Evolutionary conservation across 2,329 filamentous ascomycete species (phyloP).

Genomic region (Calycina marina): DNA sequence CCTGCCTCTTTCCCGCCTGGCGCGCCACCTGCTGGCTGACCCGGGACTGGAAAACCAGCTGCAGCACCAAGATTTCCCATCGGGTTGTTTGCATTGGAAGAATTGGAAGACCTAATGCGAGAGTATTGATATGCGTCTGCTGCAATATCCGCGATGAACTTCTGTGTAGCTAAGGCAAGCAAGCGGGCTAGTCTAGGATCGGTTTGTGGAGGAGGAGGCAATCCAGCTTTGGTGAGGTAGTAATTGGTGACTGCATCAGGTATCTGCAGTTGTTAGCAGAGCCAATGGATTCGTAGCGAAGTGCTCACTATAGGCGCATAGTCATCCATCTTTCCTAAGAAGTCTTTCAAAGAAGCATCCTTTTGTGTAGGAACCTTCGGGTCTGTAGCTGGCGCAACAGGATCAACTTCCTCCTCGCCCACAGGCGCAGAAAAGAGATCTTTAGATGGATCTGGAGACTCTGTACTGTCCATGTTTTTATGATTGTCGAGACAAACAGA

Average conservation of each 20-base stretch:
- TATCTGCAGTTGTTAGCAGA: slow-evolving; percentile 43
- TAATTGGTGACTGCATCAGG: slow-evolving; percentile 96
- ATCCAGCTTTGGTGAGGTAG: slow-evolving; percentile 90
- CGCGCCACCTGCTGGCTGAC: slow-evolving; percentile 43
- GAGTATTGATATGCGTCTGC: slow-evolving; percentile 97
- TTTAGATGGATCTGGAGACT: slow-evolving; percentile 20
- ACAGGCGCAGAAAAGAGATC: slow-evolving; percentile 18
- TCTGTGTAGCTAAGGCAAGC: slow-evolving; percentile 93
- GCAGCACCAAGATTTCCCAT: slow-evolving; percentile 75
- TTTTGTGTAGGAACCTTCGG: slow-evolving; percentile 65
- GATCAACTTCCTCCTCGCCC: slow-evolving; percentile 24
- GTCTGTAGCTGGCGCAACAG: slow-evolving; percentile 37
- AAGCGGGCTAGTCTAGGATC: slow-evolving; percentile 83
- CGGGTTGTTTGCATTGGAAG: slow-evolving; percentile 72
- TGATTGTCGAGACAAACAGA: too few species aligned
- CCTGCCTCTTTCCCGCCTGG: slow-evolving; percentile 38
- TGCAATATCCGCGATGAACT: slow-evolving; percentile 95
- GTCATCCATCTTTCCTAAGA: slow-evolving; percentile 92
- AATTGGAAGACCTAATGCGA: slow-evolving; percentile 86
- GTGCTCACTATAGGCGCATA: slow-evolving; percentile 81
- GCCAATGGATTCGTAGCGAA: slow-evolving; percentile 1
- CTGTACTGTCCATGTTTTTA: slow-evolving; percentile 19
- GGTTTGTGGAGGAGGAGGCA: slow-evolving; percentile 82
- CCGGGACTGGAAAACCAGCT: slow-evolving; percentile 51
- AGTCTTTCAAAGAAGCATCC: slow-evolving; percentile 83